phyloP scores from a whole-genome alignment of 345 rosid species.

The Raphanus raphanistrum region DNA sequence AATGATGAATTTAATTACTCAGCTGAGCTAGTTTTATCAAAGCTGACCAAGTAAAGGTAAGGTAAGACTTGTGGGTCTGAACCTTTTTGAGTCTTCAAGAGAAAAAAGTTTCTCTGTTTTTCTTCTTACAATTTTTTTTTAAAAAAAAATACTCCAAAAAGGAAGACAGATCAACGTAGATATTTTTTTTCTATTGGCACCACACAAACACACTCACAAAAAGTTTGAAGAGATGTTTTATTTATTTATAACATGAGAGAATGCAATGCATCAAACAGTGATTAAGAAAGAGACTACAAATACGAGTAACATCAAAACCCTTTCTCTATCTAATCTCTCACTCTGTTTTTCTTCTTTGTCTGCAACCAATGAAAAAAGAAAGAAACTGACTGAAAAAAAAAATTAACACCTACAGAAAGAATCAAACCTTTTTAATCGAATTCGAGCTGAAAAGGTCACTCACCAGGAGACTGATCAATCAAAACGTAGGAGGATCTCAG shows the following conservation, averaged over 20 bases:
- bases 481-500: constrained; percentile 15
- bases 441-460: constrained; percentile 28
- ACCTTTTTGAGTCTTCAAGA: constrained; percentile 18
- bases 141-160: neutral
- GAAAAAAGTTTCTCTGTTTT: constrained; percentile 16
- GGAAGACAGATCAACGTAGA: constrained; percentile 42
- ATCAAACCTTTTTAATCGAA: constrained; percentile 22
- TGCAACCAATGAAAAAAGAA: constrained; percentile 35
- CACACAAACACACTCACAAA: neutral
- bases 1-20: neutral
- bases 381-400: neutral
- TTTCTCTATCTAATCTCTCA: neutral
- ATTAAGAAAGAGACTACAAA: constrained; percentile 28
- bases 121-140: neutral
- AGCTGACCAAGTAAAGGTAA: constrained; percentile 36
- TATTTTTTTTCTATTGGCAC: constrained; percentile 12
- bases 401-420: neutral
- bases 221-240: neutral
- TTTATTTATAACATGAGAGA: constrained; percentile 12
- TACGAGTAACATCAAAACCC: constrained; percentile 35
- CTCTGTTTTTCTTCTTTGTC: constrained; percentile 11
- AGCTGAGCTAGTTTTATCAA: constrained; percentile 6
- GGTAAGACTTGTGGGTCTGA: constrained; percentile 29
- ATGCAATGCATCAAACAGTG: constrained; percentile 34
- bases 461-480: constrained; percentile 32